Base-by-base conservation (phyloP, 116 monocot genomes). In the Posidonia oceanica region DNA sequence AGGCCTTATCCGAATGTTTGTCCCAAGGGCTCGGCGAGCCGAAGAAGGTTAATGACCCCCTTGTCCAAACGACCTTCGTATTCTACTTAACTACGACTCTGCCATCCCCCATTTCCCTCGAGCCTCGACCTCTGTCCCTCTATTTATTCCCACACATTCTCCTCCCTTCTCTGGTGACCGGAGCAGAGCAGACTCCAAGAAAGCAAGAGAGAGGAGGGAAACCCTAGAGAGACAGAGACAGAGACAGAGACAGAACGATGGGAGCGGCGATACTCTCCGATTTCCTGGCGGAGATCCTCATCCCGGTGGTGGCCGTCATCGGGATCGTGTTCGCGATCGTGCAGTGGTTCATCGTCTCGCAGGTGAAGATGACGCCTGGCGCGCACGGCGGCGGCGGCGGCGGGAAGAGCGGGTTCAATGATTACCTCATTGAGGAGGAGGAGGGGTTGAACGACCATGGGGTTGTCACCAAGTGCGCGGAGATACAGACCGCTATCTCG, bases 341-440 rank as follows among this genome's bases (percentile, higher is more conserved):
- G 17, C 95, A 95, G 81, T 95, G 95, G 95, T 1, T 83, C 73
- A 36, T 95, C 4, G 95, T 95, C 14, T 81, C 95, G 18, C 76
- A 67, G 69, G 91, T 95, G 21, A 84, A 80, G 84, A 63, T 91
- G 52, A 29, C 90, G 18, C 81, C 83, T 59, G n/a, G 22, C 8
- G 21, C 36, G 54, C 16, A 64, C 70, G 18, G 42, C 7, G 29
- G 36, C 42, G 67, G 67, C 5, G 40, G 20, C 3, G 36, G 39
- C 23, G 12, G 23, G 22, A 79, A 79, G 74, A 77, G 81, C 63
- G 84, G 80, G 5, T 69, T 71, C 44, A 5, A 39, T 51, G 84
- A 84, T 18, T 75, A 66, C 70, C 75, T 88, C 39, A 76, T 85
- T 66, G 88, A 84, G 71, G 88, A 88, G 64, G 88, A 88, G 75